Percentiles rank a stretch among this genome's conserved stretches.
Conservation (phyloP, 1,139 yeast species). For the Suhomyces yuchorum region DNA sequence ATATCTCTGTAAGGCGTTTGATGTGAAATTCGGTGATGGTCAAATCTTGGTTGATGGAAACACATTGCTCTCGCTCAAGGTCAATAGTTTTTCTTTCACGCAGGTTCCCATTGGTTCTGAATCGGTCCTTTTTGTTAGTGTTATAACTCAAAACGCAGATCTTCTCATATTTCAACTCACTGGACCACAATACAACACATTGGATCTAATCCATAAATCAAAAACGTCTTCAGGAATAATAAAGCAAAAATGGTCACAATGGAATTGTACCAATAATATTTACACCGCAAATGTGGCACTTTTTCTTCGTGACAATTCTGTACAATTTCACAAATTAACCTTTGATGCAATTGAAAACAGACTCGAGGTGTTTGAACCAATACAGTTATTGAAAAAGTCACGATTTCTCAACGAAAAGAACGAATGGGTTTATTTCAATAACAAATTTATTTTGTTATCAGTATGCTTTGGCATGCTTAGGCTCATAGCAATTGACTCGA, state of each 20-base stretch:
- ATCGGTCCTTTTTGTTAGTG: slow-evolving; percentile 17
- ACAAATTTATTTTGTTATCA: slow-evolving; percentile 9
- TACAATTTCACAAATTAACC: slow-evolving; percentile 15
- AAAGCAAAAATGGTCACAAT: slow-evolving; percentile 28
- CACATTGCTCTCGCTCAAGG: slow-evolving; percentile 27
- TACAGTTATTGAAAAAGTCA: background rate
- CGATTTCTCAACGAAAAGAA: slow-evolving; percentile 11
- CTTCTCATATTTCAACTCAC: slow-evolving; percentile 25
- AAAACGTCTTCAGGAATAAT: slow-evolving; percentile 17
- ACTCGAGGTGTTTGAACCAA: slow-evolving; percentile 4
- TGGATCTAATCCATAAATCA: slow-evolving; percentile 12
- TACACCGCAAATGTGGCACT: slow-evolving; percentile 18
- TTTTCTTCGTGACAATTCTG: slow-evolving; percentile 23
- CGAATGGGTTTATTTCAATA: slow-evolving; percentile 9
- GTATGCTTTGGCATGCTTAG: slow-evolving; percentile 13
- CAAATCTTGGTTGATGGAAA: slow-evolving; percentile 12
- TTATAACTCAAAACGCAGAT: slow-evolving; percentile 22
- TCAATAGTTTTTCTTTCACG: slow-evolving; percentile 34
- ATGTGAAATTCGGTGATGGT: slow-evolving; percentile 17
- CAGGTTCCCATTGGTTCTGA: slow-evolving; percentile 17
- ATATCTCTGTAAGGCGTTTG: slow-evolving; percentile 26
- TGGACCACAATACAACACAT: slow-evolving; percentile 13
- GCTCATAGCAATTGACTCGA: slow-evolving; percentile 4
- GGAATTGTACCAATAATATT: slow-evolving; percentile 16
- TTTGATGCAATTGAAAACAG: slow-evolving; percentile 8